Evolutionary conservation across 129 eudicot species (phyloP).

Genomic region (Escallonia herrerae): DNA sequence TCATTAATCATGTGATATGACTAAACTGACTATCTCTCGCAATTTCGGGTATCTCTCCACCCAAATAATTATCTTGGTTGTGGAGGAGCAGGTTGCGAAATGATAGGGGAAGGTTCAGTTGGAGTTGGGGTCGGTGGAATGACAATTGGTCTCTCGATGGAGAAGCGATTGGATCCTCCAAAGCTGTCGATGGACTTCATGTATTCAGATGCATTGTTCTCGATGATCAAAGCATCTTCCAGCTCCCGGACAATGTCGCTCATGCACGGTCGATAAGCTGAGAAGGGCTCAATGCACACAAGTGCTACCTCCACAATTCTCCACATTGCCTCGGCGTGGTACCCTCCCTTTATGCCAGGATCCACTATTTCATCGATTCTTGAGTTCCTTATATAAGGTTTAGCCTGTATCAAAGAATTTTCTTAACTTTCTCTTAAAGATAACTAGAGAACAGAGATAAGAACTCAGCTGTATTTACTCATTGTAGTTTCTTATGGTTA

Average conservation of each 20-base stretch:
- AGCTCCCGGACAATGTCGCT: conserved; percentile 79
- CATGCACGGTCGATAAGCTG: conserved; percentile 77
- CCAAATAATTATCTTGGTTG: conserved; percentile 53
- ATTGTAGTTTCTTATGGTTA: too few relatives aligned
- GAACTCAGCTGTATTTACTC: too few relatives aligned
- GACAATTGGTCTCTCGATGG: conserved; percentile 64
- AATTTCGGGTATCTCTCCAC: conserved; percentile 16
- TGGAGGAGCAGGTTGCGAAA: conserved; percentile 66
- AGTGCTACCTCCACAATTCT: conserved; percentile 85
- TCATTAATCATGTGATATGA: conserved; percentile 12
- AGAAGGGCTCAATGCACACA: conserved; percentile 73
- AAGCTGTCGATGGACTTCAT: conserved; percentile 82
- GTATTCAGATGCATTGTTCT: conserved; percentile 83
- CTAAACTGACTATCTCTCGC: conserved; percentile 18
- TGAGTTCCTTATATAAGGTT: conserved; percentile 69
- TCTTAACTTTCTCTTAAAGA: not conserved
- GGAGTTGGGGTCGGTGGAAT: conserved; percentile 42
- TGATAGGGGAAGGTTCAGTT: conserved; percentile 45
- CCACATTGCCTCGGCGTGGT: conserved; percentile 91
- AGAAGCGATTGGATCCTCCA: conserved; percentile 74
- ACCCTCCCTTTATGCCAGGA: conserved; percentile 73
- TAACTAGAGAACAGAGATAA: not conserved
- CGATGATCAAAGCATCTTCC: conserved; percentile 83
- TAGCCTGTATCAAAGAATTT: conserved; percentile 40
- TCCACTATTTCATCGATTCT: conserved; percentile 77